Evolutionary conservation across 495 filamentous ascomycete genomes (phyloP), one percentile per base, ranked within the genome.

Genomic region (Neurospora terricola): DNA sequence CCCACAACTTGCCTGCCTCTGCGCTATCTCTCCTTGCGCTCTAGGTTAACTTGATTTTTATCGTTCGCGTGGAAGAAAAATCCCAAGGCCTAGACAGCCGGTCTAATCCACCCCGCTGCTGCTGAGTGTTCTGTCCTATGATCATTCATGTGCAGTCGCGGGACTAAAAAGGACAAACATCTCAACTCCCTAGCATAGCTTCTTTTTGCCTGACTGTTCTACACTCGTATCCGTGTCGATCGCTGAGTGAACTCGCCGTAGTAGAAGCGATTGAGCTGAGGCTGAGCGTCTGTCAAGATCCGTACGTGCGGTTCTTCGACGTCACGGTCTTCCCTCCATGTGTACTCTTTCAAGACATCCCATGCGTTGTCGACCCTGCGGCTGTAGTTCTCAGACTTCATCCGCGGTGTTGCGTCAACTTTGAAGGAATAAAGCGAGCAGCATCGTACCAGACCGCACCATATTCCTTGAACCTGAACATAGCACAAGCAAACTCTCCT

Each of bases 141-240:
- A 66, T 78, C 78, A 82, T 14, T 38, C 68, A 34, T 78, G 83
- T 88, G 83, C 82, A 83, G 80, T 81, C 84, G 83, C 83, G 81
- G 87, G 87, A 88, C 87, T 88, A 88, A 87, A 81, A 78, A 81
- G 83, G 86, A 87, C 87, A 87, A 76, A 88, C 84, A 88, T 80
- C 38, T 59, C 45, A n/a, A 39, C 21, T 14, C 39, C n/a, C 16
- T 34, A 66, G 27, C 54, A 66, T 66, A 66, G 54, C 27, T 66
- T 62, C 12, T 62, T 34, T 18, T 66, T 66, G 7, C 54, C 6
- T 34, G 27, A 34, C 27, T 66, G 11, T 23, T 59, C 5, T 27
- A 62, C 27, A 9, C 14, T 34, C 54, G 6, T 66, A 34, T 66
- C 27, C 27, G 14, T 9, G 14, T 34, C 30, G 54, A 66, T 66